Conservation (phyloP, 805 yeast genomes). For the Metschnikowia similis region DNA sequence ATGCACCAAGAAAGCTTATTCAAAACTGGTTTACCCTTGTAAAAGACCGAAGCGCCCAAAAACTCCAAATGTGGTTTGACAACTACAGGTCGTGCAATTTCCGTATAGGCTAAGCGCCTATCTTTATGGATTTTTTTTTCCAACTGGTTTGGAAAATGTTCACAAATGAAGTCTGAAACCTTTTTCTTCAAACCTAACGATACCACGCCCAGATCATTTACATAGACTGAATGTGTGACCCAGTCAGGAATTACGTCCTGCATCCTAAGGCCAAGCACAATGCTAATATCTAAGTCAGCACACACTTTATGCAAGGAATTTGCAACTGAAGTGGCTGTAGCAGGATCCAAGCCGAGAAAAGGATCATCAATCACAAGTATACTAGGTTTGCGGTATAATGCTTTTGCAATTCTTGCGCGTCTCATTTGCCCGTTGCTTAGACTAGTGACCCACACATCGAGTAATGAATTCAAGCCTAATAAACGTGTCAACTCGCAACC, state of each 20-base stretch:
- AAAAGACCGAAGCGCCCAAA: slow-evolving; percentile 58
- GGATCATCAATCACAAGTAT: slow-evolving; percentile 84
- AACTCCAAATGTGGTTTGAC: slow-evolving; percentile 39
- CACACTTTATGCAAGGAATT: slow-evolving; percentile 38
- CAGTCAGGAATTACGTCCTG: slow-evolving; percentile 78
- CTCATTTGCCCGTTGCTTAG: slow-evolving; percentile 92
- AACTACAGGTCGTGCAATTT: not conserved
- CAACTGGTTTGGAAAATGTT: not conserved
- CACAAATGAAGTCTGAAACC: slow-evolving; percentile 7
- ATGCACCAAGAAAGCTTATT: slow-evolving; percentile 63
- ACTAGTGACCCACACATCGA: slow-evolving; percentile 76
- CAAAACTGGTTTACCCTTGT: slow-evolving; percentile 59
- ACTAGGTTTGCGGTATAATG: slow-evolving; percentile 60
- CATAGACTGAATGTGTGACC: slow-evolving; percentile 69
- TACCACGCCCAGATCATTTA: slow-evolving; percentile 46
- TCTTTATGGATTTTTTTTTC: not conserved
- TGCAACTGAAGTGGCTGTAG: slow-evolving; percentile 59
- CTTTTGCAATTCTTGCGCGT: slow-evolving; percentile 80
- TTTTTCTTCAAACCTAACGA: slow-evolving; percentile 43
- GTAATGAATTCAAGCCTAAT: slow-evolving; percentile 53
- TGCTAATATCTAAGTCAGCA: slow-evolving; percentile 42
- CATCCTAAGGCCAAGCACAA: slow-evolving; percentile 70
- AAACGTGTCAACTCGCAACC: slow-evolving; percentile 42
- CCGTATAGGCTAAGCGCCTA: not conserved
- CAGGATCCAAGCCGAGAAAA: slow-evolving; percentile 83